These are phyloP conservation scores for Dittrichia graveolens DNA, from an alignment of 129 eudicot genomes.

Conservation along the genomic window DNA sequence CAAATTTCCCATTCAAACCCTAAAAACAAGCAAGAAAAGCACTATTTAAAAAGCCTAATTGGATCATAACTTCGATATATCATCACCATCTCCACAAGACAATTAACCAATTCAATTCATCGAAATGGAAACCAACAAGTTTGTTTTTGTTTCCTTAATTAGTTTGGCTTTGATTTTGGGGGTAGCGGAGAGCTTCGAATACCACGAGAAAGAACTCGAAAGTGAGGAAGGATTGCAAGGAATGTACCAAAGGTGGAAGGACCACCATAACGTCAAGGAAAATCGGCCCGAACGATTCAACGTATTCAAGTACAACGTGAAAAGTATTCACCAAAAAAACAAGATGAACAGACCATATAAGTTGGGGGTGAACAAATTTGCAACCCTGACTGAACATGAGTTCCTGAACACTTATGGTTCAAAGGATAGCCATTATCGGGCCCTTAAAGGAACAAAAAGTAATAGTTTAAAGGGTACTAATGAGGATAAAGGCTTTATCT, in stretches of 20 bases:
- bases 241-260: constrained; percentile 79
- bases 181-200: constrained; percentile 53
- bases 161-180: constrained; percentile 42
- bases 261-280: constrained; percentile 53
- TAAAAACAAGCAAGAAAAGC: too few species aligned
- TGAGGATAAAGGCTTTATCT: constrained; percentile 32
- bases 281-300: constrained; percentile 43
- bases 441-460: constrained; percentile 39
- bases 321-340: constrained; percentile 53
- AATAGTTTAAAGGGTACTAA: too few species aligned
- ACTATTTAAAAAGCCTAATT: not conserved
- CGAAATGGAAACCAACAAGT: constrained; percentile 37
- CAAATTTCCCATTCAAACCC: too few species aligned
- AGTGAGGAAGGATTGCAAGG: constrained; percentile 53
- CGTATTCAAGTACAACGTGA: constrained; percentile 62
- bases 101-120: too few species aligned
- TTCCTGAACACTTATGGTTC: constrained; percentile 52
- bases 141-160: constrained; percentile 26
- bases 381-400: constrained; percentile 72
- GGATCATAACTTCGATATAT: too few species aligned
- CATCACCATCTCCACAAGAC: too few species aligned
- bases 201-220: constrained; percentile 64
- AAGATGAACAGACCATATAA: constrained; percentile 77
- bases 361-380: constrained; percentile 68
- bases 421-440: constrained; percentile 34